Evolutionary conservation across 176 grass and related monocot species (phyloP), one percentile per base, ranked within the genome.

Genomic region (Lolium rigidum): DNA sequence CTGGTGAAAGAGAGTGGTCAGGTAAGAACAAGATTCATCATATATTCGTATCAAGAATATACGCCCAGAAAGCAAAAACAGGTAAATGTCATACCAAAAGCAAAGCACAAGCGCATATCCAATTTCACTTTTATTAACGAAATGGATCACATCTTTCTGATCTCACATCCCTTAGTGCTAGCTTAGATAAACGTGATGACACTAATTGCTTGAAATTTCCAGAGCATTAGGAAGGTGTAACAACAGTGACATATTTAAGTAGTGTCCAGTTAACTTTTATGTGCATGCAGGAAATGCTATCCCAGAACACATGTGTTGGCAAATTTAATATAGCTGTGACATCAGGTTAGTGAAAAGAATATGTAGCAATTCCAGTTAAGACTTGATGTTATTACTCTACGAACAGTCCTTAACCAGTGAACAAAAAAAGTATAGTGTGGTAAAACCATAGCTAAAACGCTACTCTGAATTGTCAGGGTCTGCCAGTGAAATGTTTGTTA

Each of bases 1-100:
- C 96, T 98, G 83, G 35, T 88, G 58, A 78, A 89, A 78, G 10
- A 25, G n/a, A 20, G 1, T 17, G 25, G n/a, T 68, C 11, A 25
- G 7, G 2, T 68, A 48, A 50, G 49, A 43, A 55, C 66, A 41
- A 24, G 20, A 76, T 76, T 70, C 18, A 20, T 41, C 18, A 24
- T 62, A 82, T 3, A 79, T 11, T 24, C 13, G 18, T 41, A 79
- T 3, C 25, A 25, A 73, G 47, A 46, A 58, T 52, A 52, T 56
- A 3, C 56, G 52, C 78, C 9, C 26, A 56, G 46, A 28, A 78
- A 54, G 25, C 14, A 80, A 74, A 25, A 48, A 35, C 47, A 37
- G 14, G 47, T 73, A 66, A 21, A 65, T 31, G 2, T 0, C 75
- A 84, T n/a, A 57, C 0, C 74, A 90, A 6, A 83, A 64, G 15